These are phyloP conservation scores for Populus euphratica DNA, from an alignment of 345 rosid species.

Conservation along the genomic window DNA sequence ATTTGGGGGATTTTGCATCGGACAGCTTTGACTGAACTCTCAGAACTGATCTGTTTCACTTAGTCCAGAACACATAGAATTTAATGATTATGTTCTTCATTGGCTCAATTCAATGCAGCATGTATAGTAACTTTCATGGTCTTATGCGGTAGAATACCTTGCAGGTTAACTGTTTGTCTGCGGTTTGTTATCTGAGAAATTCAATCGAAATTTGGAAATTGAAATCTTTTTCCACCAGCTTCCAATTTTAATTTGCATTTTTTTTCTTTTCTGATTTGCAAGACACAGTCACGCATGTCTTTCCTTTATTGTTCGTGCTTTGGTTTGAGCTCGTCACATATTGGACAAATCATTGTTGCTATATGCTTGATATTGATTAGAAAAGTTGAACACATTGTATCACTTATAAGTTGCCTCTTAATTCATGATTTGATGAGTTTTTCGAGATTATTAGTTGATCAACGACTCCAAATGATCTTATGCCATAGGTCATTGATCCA, in stretches of 20 bases:
- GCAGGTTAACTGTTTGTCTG: neutral
- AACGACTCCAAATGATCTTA: slow-evolving; percentile 9
- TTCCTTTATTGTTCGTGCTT: neutral
- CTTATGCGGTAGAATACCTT: neutral
- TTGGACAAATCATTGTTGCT: neutral
- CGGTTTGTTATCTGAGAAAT: neutral
- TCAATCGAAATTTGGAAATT: neutral
- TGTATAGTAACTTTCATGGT: neutral
- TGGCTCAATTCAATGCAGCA: neutral
- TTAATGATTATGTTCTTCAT: neutral
- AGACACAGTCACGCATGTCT: neutral
- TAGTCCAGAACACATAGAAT: neutral
- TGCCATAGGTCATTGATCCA: slow-evolving; percentile 60
- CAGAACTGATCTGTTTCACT: neutral
- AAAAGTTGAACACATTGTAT: neutral
- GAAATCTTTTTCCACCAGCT: neutral
- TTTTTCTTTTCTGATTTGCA: neutral
- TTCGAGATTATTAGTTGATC: neutral
- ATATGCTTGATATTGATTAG: neutral
- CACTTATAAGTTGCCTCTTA: neutral
- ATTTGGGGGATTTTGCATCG: neutral
- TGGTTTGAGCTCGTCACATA: neutral
- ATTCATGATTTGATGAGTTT: neutral
- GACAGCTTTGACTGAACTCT: neutral
- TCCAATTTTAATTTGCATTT: neutral